Evolutionary conservation across 2,329 filamentous ascomycete genomes (phyloP).

Genomic region (Hirsutella thompsonii): DNA sequence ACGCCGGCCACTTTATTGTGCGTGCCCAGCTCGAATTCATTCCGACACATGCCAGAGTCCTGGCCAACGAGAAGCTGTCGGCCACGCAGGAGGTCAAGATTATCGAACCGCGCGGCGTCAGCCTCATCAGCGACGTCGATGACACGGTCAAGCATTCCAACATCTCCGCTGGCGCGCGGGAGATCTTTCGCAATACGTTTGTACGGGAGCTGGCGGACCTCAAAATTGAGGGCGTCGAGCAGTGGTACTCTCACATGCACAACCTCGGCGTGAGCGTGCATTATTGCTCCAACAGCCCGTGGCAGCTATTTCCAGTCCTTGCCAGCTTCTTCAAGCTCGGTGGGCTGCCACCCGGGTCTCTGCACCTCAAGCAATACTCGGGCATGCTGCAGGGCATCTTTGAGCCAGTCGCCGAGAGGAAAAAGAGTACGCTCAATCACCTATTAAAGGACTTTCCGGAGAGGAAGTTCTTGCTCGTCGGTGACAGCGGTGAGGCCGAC

Average conservation of each 20-base stretch:
- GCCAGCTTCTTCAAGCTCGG: conserved; percentile 73
- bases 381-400: conserved; percentile 98
- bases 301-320: conserved; percentile 89
- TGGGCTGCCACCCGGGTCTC: conserved; percentile 73
- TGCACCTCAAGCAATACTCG: conserved; percentile 91
- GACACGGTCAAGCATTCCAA: conserved; percentile 96
- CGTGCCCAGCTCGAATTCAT: conserved; percentile 77
- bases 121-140: conserved; percentile 93
- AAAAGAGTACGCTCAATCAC: conserved; percentile 75
- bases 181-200: conserved; percentile 95
- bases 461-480: conserved; percentile 79
- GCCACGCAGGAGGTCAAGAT: conserved; percentile 66
- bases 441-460: conserved; percentile 84
- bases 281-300: conserved; percentile 98
- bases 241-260: conserved; percentile 75
- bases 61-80: conserved; percentile 77
- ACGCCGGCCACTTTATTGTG: conserved; percentile 76
- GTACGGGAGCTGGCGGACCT: conserved; percentile 73
- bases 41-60: conserved; percentile 75
- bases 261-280: conserved; percentile 78
- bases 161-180: conserved; percentile 72
- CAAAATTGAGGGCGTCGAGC: conserved; percentile 72
- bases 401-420: conserved; percentile 89
- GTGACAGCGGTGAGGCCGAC: conserved; percentile 93
- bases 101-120: conserved; percentile 68